Conservation (phyloP, 208 protist genomes). For the Leishmania martiniquensis region DNA sequence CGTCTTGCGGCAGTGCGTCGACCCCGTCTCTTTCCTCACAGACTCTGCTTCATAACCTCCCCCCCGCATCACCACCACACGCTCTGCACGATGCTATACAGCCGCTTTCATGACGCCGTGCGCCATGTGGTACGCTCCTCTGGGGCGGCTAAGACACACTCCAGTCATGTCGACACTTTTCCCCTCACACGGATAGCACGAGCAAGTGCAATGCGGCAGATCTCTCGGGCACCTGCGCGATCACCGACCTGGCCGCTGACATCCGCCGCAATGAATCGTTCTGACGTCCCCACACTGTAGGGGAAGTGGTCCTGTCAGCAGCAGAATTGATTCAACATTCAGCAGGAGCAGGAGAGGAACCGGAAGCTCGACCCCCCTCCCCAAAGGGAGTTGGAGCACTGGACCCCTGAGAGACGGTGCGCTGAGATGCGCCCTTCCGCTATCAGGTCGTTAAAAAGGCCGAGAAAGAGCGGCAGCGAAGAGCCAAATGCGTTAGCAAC, state of each 20-base stretch:
- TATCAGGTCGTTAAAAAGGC: not conserved
- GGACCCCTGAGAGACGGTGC: not conserved
- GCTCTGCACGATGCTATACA: not conserved
- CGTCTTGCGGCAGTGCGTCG: not conserved
- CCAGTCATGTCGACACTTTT: not conserved
- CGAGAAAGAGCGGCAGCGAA: not conserved
- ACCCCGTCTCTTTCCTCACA: not conserved
- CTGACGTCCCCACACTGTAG: not conserved
- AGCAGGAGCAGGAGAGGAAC: not conserved
- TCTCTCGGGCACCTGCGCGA: not conserved
- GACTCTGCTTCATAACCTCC: not conserved
- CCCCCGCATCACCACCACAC: too few relatives aligned
- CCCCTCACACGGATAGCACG: not conserved
- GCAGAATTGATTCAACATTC: not conserved
- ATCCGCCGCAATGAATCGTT: not conserved
- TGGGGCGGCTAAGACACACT: not conserved
- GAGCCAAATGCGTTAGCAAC: slow-evolving; percentile 12
- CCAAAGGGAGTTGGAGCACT: too few relatives aligned
- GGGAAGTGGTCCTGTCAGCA: not conserved
- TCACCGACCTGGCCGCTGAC: not conserved
- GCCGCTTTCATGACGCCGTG: not conserved
- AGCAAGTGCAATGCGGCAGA: not conserved
- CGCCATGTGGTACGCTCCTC: not conserved
- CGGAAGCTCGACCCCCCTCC: too few relatives aligned
- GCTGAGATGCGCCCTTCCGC: not conserved